Percentiles rank a stretch among this genome's conserved stretches.
Evolutionary conservation across 805 yeast species (phyloP).

Genomic region (Teunomyces pallodes): DNA sequence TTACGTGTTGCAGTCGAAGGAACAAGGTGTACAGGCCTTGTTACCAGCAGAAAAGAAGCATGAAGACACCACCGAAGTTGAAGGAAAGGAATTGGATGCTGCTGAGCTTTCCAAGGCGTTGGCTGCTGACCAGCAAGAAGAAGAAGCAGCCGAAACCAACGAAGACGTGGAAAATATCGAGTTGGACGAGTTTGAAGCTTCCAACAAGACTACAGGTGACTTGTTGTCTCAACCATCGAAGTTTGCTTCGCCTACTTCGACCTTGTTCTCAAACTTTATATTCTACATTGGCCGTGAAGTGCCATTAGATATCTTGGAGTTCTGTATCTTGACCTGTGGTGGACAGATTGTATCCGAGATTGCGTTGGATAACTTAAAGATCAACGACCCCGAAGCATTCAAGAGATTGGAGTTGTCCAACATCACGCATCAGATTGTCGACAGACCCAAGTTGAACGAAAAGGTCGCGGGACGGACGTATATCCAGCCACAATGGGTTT

Average conservation of each 20-base stretch:
- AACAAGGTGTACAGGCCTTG: constrained; percentile 33
- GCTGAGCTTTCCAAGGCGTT: constrained; percentile 51
- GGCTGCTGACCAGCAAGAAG: constrained; percentile 37
- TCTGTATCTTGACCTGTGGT: constrained; percentile 81
- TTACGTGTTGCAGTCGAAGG: constrained; percentile 64
- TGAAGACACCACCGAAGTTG: constrained; percentile 16
- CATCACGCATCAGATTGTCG: constrained; percentile 91
- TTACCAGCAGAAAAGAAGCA: constrained; percentile 31
- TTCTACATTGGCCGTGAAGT: constrained; percentile 95
- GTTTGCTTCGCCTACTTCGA: constrained; percentile 55
- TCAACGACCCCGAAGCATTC: constrained; percentile 44
- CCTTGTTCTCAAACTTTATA: constrained; percentile 68
- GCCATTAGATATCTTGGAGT: constrained; percentile 86
- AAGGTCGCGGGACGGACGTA: constrained; percentile 91
- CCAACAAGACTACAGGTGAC: constrained; percentile 66
- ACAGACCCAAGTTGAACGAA: constrained; percentile 76
- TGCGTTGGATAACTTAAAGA: constrained; percentile 71
- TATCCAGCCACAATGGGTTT: constrained; percentile 97
- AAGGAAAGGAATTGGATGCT: constrained; percentile 37
- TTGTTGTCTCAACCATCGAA: constrained; percentile 62
- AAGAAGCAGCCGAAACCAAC: constrained; percentile 41
- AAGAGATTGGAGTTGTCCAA: constrained; percentile 56
- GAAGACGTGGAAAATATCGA: constrained; percentile 27
- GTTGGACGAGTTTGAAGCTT: constrained; percentile 70
- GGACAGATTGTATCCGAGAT: constrained; percentile 85